Base-by-base conservation (phyloP, 352 stramenopile species). In the Phytophthora vignae region DNA sequence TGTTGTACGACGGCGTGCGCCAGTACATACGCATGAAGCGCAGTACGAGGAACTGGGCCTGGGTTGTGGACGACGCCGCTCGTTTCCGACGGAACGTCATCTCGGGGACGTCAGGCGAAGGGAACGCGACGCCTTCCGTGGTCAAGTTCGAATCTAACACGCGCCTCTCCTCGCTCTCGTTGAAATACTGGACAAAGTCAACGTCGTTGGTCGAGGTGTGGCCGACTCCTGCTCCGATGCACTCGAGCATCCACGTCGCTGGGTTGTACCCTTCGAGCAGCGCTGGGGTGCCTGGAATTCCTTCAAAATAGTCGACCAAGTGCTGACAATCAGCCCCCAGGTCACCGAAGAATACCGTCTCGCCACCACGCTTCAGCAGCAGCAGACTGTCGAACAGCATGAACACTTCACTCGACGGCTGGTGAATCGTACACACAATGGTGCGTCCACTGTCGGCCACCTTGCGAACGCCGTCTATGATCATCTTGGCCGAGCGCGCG, bases 401-500 rank as follows among this genome's bases (percentile, higher is more conserved):
- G 29, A 36, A 36, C 7, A 36, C 29, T 10, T 36, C 29, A 11
- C 7, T 36, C 29, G 29, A 36, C 8, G 29, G 29, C 29, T 36
- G 29, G 29, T 36, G 29, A 36, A 36, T 36, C 29, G 29, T 36
- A 11, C 29, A 36, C 29, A 36, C 29, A 36, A 36, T 36, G 29
- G 29, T 95, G 6, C 81, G 70, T 2, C 92, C 90, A 14, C 80
- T 79, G 55, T 81, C 67, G 2, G 91, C 90, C 42, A 97, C 84
- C 44, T 96, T 94, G 59, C 93, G 90, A 22, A 98, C 80, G 2
- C 95, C 82, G 19, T 93, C 80, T 67, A 98, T 93, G 29, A 98
- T 68, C 42, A 94, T 71, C 58, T 96, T 88, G 4, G 94, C 94
- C 6, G 81, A 88, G 33, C 85, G 93, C 2, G 84, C 86, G 68